These are phyloP conservation scores for Schizosaccharomyces versatilis DNA, from an alignment of 1,139 yeast species.

Conservation along the genomic window DNA sequence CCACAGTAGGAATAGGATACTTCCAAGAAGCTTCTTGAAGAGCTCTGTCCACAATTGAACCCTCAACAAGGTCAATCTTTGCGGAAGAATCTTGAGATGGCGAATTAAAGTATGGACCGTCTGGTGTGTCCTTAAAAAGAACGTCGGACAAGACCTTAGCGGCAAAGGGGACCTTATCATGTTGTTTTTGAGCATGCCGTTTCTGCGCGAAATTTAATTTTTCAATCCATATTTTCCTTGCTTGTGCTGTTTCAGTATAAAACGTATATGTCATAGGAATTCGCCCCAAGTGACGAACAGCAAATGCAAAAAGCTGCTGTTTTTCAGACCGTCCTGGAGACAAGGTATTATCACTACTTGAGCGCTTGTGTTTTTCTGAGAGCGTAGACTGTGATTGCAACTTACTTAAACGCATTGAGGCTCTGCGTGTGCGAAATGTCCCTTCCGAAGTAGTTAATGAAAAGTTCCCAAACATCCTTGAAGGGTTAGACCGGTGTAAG, in stretches of 20 bases:
- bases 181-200: neutral
- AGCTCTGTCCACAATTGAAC: neutral
- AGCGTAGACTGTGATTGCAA: neutral
- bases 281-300: neutral
- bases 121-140: neutral
- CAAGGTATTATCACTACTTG: neutral
- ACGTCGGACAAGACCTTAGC: neutral
- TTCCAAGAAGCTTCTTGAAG: neutral
- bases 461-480: neutral
- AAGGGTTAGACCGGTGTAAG: neutral
- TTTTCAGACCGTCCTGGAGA: neutral
- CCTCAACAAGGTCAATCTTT: neutral
- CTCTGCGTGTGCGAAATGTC: neutral
- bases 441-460: neutral
- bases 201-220: neutral
- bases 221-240: neutral
- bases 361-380: neutral
- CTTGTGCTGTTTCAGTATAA: neutral
- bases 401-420: neutral
- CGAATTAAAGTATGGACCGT: no score
- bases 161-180: neutral
- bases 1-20: neutral
- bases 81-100: neutral
- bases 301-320: neutral
- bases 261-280: neutral